phyloP scores from a whole-genome alignment of 225 moss, liverwort and hornwort genomes.

The Ulota crispa region DNA sequence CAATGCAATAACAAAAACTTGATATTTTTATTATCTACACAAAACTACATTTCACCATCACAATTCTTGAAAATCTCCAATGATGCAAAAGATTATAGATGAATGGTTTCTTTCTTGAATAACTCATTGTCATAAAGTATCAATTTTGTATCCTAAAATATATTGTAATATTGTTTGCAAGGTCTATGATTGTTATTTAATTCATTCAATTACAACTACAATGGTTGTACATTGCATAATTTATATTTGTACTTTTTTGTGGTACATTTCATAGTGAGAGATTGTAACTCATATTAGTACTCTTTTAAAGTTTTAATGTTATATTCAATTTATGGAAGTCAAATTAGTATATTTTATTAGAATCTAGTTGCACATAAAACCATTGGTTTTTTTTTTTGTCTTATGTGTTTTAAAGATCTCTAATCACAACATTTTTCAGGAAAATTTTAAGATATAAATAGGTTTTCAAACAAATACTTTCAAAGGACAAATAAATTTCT shows the following conservation, averaged over 20 bases:
- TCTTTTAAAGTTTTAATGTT: fast-evolving
- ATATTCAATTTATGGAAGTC: not conserved
- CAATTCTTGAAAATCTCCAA: not conserved
- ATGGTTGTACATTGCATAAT: not conserved
- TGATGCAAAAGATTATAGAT: not conserved
- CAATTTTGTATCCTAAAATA: not conserved
- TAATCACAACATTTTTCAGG: too few species aligned
- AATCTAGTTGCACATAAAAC: too few species aligned
- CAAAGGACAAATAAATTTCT: too few species aligned
- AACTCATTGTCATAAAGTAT: too few species aligned
- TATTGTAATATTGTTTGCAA: not conserved
- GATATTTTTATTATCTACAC: fast-evolving
- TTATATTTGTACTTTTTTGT: fast-evolving
- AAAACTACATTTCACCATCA: not conserved
- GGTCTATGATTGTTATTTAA: not conserved
- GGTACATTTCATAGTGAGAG: too few species aligned
- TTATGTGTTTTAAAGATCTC: too few species aligned
- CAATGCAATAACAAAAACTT: not conserved
- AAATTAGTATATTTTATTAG: too few species aligned
- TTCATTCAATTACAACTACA: not conserved
- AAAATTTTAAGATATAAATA: too few species aligned
- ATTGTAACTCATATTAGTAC: not conserved
- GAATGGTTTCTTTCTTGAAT: too few species aligned
- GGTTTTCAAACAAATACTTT: too few species aligned
- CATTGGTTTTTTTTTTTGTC: too few species aligned